Percentiles rank a stretch among this genome's conserved stretches.
phyloP scores from a whole-genome alignment of 495 filamentous ascomycete species.

The Aspergillus sclerotioniger region DNA sequence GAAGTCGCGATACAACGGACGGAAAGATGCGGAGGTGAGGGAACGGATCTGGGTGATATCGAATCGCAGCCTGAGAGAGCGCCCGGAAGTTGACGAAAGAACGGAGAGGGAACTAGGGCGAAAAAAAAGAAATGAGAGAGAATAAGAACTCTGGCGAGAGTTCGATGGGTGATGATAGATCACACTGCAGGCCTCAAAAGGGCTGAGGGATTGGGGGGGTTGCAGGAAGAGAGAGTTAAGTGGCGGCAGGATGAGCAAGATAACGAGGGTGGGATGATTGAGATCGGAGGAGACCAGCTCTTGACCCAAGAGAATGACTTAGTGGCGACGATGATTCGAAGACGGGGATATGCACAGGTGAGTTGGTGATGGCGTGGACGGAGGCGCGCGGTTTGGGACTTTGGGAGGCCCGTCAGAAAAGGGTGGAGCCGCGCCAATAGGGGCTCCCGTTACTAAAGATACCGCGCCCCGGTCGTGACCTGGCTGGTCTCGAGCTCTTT shows the following conservation, averaged over 20 bases:
- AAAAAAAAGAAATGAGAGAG: conserved; percentile 7
- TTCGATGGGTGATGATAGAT: conserved; percentile 10
- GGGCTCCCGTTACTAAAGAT: not conserved
- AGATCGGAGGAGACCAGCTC: conserved; percentile 9
- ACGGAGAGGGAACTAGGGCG: not conserved
- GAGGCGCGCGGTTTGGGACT: not conserved
- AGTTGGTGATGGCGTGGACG: conserved; percentile 7
- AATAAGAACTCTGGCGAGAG: conserved; percentile 3
- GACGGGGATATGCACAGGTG: conserved; percentile 7
- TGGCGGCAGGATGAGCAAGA: conserved; percentile 13
- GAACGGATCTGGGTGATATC: not conserved
- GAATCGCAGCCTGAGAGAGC: not conserved
- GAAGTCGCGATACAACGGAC: not conserved
- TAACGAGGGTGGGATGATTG: conserved; percentile 19
- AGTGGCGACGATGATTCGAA: conserved; percentile 13
- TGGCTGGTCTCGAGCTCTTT: too few relatives aligned
- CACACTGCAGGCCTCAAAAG: conserved; percentile 13
- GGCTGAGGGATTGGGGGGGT: not conserved
- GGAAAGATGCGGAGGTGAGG: not conserved
- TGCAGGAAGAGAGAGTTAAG: conserved; percentile 4
- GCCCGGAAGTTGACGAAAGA: not conserved
- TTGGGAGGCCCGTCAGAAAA: not conserved
- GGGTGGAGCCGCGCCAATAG: not conserved
- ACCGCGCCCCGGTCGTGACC: not conserved
- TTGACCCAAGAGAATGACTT: conserved; percentile 4